Conservation (phyloP, 2,329 filamentous ascomycete species). For the Amauroascus niger region DNA sequence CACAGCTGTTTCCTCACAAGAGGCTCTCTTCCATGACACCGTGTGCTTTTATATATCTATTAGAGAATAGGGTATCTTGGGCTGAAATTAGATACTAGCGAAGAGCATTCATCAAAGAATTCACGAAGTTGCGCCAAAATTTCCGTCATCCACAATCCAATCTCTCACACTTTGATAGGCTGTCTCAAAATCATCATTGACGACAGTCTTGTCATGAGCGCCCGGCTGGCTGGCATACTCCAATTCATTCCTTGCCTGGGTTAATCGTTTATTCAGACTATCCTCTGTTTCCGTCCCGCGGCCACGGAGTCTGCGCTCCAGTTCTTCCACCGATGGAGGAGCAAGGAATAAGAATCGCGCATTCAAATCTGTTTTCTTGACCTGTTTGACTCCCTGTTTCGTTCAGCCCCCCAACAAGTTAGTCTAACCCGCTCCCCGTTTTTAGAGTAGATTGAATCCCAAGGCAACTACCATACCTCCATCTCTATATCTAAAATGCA, state of each 20-base stretch:
- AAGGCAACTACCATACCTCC: constrained; percentile 51
- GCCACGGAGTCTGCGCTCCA: constrained; percentile 65
- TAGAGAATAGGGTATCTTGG: constrained; percentile 6
- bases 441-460: too few relatives aligned
- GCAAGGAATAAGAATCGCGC: constrained; percentile 78
- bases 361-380: constrained; percentile 63
- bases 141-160: constrained; percentile 40
- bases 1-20: neutral
- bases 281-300: constrained; percentile 71
- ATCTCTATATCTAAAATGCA: constrained; percentile 94
- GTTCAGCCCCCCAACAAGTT: neutral
- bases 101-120: neutral
- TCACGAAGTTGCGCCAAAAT: constrained; percentile 22
- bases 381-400: constrained; percentile 76
- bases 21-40: neutral
- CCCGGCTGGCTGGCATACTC: constrained; percentile 60
- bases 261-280: constrained; percentile 57
- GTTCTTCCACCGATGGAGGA: constrained; percentile 62
- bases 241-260: constrained; percentile 64
- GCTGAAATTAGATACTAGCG: neutral
- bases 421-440: too few relatives aligned
- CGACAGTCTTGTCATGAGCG: constrained; percentile 55
- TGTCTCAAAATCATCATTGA: constrained; percentile 56
- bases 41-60: neutral
- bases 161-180: constrained; percentile 47